These are phyloP conservation scores for Aspergillus ochraceus DNA, from an alignment of 2,329 filamentous ascomycete species.

Conservation along the genomic window DNA sequence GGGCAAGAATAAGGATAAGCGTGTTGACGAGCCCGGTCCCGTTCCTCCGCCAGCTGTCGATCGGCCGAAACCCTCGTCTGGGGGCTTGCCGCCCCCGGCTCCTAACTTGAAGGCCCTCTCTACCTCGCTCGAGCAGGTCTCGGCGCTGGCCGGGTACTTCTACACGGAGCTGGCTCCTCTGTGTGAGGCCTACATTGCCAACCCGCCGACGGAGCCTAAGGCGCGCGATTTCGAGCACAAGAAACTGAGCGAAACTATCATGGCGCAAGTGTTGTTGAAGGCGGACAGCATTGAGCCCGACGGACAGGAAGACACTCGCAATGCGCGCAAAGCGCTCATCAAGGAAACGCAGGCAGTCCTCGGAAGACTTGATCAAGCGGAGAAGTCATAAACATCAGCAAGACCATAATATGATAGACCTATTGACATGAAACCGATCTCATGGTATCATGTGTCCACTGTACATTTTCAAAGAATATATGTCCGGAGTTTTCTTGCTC, in stretches of 20 bases:
- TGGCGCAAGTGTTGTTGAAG: conserved; percentile 48
- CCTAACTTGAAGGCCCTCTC: conserved; percentile 35
- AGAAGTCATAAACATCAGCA: conserved; percentile 6
- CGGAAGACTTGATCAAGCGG: conserved; percentile 37
- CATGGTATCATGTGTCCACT: background rate
- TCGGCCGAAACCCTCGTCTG: conserved; percentile 18
- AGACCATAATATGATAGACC: background rate
- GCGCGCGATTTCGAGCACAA: conserved; percentile 44
- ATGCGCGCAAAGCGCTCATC: conserved; percentile 49
- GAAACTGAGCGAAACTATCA: conserved; percentile 44
- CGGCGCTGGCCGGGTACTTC: conserved; percentile 38
- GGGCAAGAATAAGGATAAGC: conserved; percentile 29
- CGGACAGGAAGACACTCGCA: conserved; percentile 58
- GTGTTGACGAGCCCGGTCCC: conserved; percentile 13
- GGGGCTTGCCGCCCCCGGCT: conserved; percentile 26
- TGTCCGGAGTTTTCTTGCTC: background rate
- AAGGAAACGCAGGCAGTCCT: conserved; percentile 43
- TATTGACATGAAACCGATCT: background rate
- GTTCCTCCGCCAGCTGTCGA: conserved; percentile 17
- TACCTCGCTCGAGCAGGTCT: conserved; percentile 40
- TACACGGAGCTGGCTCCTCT: conserved; percentile 39
- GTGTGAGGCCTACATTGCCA: conserved; percentile 38
- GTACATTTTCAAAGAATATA: conserved; percentile 3
- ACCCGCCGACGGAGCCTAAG: conserved; percentile 42
- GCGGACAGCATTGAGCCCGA: conserved; percentile 75